Percentiles rank a stretch among this genome's conserved stretches.
These are phyloP conservation scores for Populus hybrid DNA, from an alignment of 441 rosid species.

Conservation along the genomic window DNA sequence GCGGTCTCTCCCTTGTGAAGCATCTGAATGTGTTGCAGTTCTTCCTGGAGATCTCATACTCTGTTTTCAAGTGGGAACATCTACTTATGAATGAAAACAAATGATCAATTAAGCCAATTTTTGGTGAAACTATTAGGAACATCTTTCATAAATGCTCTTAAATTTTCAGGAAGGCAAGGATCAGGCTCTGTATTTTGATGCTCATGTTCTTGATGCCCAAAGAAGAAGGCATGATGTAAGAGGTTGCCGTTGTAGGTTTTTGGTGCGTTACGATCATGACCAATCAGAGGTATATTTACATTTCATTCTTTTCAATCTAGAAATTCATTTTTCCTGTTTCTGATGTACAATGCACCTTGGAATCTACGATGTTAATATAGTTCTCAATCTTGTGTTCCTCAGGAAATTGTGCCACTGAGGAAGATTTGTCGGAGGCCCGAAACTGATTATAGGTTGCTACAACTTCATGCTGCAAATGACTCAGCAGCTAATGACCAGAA, in stretches of 20 bases:
- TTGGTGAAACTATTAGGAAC: not conserved
- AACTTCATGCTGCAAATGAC: conserved; percentile 70
- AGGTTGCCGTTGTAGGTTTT: conserved; percentile 97
- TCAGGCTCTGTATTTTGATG: conserved; percentile 96
- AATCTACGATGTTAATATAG: not conserved
- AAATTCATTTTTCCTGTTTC: not conserved
- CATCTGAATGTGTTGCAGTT: conserved; percentile 96
- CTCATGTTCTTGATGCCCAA: conserved; percentile 95
- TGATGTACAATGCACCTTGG: not conserved
- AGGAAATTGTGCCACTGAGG: conserved; percentile 93
- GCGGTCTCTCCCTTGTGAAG: conserved; percentile 97
- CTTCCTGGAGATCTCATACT: conserved; percentile 95
- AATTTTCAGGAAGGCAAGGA: conserved; percentile 92
- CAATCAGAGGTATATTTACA: conserved; percentile 74
- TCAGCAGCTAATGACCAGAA: conserved; percentile 36
- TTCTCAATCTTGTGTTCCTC: conserved; percentile 21
- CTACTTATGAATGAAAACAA: conserved; percentile 8
- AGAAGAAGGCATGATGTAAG: conserved; percentile 96
- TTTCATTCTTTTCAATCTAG: not conserved
- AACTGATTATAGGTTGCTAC: conserved; percentile 90
- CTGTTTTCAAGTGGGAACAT: conserved; percentile 80
- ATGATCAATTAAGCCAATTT: conserved; percentile 2
- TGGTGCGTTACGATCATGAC: conserved; percentile 97
- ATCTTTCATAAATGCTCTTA: conserved; percentile 4
- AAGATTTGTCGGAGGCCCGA: conserved; percentile 93